These are phyloP conservation scores for Nicotiana knightiana DNA, from an alignment of 257 asterid genomes.

Conservation along the genomic window DNA sequence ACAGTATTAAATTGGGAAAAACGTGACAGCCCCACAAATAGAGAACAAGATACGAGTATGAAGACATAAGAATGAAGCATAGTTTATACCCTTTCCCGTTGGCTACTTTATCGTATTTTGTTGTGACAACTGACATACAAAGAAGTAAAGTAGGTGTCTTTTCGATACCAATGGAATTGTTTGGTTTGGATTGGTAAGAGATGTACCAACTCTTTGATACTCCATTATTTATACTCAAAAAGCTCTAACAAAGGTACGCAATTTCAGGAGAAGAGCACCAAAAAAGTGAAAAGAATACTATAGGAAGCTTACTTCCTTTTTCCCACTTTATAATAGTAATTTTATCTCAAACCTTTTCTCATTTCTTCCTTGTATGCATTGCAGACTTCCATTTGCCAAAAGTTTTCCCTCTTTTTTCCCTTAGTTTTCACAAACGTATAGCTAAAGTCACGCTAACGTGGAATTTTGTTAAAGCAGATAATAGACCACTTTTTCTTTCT, in stretches of 20 bases:
- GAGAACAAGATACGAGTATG: not conserved
- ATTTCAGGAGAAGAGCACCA: slow-evolving; percentile 39
- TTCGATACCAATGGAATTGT: slow-evolving; percentile 2
- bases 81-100: not conserved
- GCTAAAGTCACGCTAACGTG: slow-evolving; percentile 46
- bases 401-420: slow-evolving; percentile 31
- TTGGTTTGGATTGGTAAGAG: slow-evolving; percentile 9
- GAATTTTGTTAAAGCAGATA: slow-evolving; percentile 14
- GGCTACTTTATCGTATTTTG: slow-evolving; percentile 1
- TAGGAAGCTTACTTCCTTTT: not conserved
- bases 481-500: slow-evolving; percentile 6
- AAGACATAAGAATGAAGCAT: not conserved
- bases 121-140: not conserved
- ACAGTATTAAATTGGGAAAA: not conserved
- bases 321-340: slow-evolving; percentile 7
- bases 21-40: not conserved
- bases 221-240: slow-evolving; percentile 2
- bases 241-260: slow-evolving; percentile 40
- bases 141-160: slow-evolving; percentile 5
- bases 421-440: slow-evolving; percentile 46
- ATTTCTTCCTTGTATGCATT: slow-evolving; percentile 23
- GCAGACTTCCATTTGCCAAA: slow-evolving; percentile 17
- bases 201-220: not conserved
- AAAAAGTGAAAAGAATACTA: not conserved
- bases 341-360: slow-evolving; percentile 4